Base-by-base conservation (phyloP, 345 rosid genomes). In the Boechera divaricarpa region DNA sequence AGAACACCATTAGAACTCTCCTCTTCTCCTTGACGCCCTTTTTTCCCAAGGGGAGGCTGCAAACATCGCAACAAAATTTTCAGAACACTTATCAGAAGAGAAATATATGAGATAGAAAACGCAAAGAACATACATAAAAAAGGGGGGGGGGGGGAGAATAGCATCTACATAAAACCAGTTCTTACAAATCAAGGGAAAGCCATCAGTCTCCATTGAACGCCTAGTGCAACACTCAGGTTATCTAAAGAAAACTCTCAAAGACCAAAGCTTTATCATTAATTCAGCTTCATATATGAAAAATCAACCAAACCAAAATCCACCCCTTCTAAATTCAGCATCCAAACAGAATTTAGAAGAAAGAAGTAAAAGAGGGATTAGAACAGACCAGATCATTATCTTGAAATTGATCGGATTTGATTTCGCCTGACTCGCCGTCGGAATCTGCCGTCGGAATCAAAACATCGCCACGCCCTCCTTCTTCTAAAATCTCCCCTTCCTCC, bases 401-500 rank as follows among this genome's bases (percentile, higher is more conserved):
- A 74, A 83, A 55, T n/a, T 66, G 84, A 77, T 32, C 75, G 16
- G 74, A 77, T 77, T 81, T 77, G 31, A 80, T 59, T 76, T 72
- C 80, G 33, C 83, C 83, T 4, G 73, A 75, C 65, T 80, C 83
- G 42, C 77, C 80, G 1, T 70, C 82, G 44, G 80, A 77, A 38
- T 77, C 83, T 61, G 33, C 10, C 6, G 70, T 16, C 68, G 63
- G 75, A 47, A 16, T 42, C 62, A 21, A 53, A 52, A 58, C 44
- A 58, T 68, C 59, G 15, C 29, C 81, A 18, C 72, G 0, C 18
- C 63, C 80, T 4, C 76, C 88, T 66, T 96, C 99, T 2, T 93
- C 98, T 10, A 91, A 87, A 84, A 96, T 96, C 86, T 96, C 99
- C 35, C 99, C 99, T 74, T 96, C 99, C 86, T 96, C 99, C 60